A percentile compares a stretch with the other conserved stretches of the same genome.
These are phyloP conservation scores for Omphalotus olearius DNA, from an alignment of 1,284 basidiomycete genomes.

Conservation along the genomic window DNA sequence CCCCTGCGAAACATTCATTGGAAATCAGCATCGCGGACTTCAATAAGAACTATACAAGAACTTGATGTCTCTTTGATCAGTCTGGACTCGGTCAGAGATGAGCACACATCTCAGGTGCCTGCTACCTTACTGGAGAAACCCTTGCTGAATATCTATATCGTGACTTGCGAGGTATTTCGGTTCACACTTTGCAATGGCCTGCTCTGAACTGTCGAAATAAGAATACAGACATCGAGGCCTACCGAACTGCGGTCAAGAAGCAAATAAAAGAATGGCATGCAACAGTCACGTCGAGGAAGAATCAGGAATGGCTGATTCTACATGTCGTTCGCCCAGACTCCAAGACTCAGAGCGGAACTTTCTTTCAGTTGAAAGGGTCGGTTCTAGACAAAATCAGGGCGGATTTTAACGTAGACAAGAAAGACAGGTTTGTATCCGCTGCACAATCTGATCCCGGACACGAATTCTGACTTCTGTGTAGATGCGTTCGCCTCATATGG, in stretches of 20 bases:
- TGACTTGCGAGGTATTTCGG: slow-evolving; percentile 75
- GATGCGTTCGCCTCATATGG: slow-evolving; percentile 81
- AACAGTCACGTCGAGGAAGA: slow-evolving; percentile 61
- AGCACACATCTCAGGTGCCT: slow-evolving; percentile 73
- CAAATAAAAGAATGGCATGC: slow-evolving; percentile 92
- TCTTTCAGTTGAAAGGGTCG: slow-evolving; percentile 79
- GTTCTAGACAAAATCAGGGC: slow-evolving; percentile 89
- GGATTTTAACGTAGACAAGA: slow-evolving; percentile 90
- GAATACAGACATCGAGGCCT: slow-evolving; percentile 79
- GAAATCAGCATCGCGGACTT: slow-evolving; percentile 69
- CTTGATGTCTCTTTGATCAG: slow-evolving; percentile 73
- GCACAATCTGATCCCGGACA: slow-evolving; percentile 7
- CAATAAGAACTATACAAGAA: slow-evolving; percentile 82
- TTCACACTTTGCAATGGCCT: slow-evolving; percentile 15
- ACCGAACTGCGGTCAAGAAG: slow-evolving; percentile 73
- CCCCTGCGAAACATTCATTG: slow-evolving; percentile 89
- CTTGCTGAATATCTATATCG: slow-evolving; percentile 81
- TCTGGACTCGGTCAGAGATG: slow-evolving; percentile 68
- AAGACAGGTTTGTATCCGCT: slow-evolving; percentile 66
- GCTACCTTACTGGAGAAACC: slow-evolving; percentile 81
- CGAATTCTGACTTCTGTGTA: slow-evolving; percentile 23
- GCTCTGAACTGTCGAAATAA: slow-evolving; percentile 27
- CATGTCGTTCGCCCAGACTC: slow-evolving; percentile 75
- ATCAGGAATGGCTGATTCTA: slow-evolving; percentile 88
- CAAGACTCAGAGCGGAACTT: slow-evolving; percentile 53